Base-by-base conservation (phyloP, 345 rosid species). In the Barbarea vulgaris region DNA sequence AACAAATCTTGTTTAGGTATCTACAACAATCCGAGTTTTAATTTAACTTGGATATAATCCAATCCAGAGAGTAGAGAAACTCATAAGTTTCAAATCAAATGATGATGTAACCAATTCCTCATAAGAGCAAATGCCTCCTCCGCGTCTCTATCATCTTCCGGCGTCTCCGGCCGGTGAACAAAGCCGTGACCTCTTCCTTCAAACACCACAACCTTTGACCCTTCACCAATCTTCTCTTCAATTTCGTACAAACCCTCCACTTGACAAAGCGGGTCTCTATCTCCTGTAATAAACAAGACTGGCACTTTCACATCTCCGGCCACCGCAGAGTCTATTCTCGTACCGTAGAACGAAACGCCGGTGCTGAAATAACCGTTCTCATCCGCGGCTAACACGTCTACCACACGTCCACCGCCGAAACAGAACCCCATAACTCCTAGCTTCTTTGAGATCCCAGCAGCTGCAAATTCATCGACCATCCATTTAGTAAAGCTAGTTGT, bases 301-400 rank as follows among this genome's bases (percentile, higher is more conserved):
- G 98, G 98, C 7, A 85, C 93, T 69, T 83, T 85, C 18, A 89
- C 59, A 2, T 77, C 39, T 9, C 85, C 79, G 3, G 88, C 87
- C 3, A 75, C 56, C 6, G 75, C 64, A 10, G 79, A 69, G 73
- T 91, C 83, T 46, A 94, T 89, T 72, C 93, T 88, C 7, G 95
- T 94, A 0, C 98, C 97, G 15, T 91, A 94, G 74, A 94, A 91
- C 12, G 95, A 93, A 11, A 88, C 83, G 7, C 93, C 98, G 6
- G 66, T 67, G 21, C 93, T 87, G 41, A 89, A 91, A 75, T 60
- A 69, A 69, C 58, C 70, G 39, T 83, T 86, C 22, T 74, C 70
- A 54, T 93, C 97, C 37, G 69, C 42, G 9, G 93, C 90, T 69
- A 91, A 81, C 12, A 83, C 75, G 3, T 91, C 96, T 3, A 91